Base-by-base conservation (phyloP, 352 stramenopile genomes). In the Phytophthora meadii region DNA sequence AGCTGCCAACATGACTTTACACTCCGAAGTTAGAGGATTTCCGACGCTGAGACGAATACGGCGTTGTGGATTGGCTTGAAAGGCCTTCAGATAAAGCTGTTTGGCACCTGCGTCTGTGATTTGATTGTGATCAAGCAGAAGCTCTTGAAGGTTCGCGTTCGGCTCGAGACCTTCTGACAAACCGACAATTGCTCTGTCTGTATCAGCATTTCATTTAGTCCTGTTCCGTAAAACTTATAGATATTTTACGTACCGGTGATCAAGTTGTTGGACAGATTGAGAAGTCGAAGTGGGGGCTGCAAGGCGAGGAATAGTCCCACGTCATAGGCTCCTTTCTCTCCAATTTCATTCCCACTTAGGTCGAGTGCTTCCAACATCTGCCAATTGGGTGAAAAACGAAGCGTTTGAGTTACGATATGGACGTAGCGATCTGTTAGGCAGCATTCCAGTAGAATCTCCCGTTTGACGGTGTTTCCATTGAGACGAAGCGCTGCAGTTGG, bases 341-440 rank as follows among this genome's bases (percentile, higher is more conserved):
- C 72, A 32, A 93, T 76, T 7, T 69, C 59, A 30, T 93, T 90
- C 1, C 66, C 72, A 37, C 76, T 87, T 14, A 93, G 65, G 39
- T 91, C 69, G 6, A 93, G 72, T 15, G 75, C 57, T 49, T 82
- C 60, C 5, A 93, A 59, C 1, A 47, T 3, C 6, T 61, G 46
- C 71, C 53, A 87, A 46, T 56, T 72, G 3, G 19, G 72, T 48
- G 55, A 74, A 44, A 34, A 64, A 40, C 69, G 54, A 9, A 77
- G 37, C 24, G 61, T 65, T 49, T 22, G 28, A 22, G 57, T 58
- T 3, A 70, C 54, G 6, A 66, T 19, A 37, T 57, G 49, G 11
- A 68, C 50, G 30, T 74, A 65, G 5, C 24, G 42, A 19, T 84
- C 77, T 1, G 59, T 71, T 36, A 84, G 32, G 10, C 78, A 69